Percentiles rank a stretch among this genome's conserved stretches.
Evolutionary conservation across 1,284 basidiomycete species (phyloP).

Genomic region (Salmacisia buchloeana): DNA sequence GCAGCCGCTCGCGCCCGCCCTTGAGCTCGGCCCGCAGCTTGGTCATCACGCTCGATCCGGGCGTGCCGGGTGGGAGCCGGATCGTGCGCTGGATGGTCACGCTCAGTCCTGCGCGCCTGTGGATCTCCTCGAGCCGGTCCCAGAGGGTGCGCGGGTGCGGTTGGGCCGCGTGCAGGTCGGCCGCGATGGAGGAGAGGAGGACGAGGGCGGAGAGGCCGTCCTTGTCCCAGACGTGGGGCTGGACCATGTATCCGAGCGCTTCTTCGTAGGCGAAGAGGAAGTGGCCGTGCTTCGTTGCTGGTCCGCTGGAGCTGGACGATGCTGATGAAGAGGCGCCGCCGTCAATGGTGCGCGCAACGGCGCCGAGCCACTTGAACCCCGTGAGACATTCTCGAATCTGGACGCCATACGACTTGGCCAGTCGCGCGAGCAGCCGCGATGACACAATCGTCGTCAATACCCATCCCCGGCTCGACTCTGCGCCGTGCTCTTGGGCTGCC

Average conservation of each 20-base stretch:
- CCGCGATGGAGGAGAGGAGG: conserved; percentile 31
- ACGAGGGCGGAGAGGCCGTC: conserved; percentile 40
- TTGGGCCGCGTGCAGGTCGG: conserved; percentile 20
- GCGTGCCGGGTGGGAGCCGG: conserved; percentile 29
- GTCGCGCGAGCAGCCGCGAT: conserved; percentile 28
- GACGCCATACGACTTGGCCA: conserved; percentile 26
- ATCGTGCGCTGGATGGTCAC: conserved; percentile 40
- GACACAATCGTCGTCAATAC: conserved; percentile 38
- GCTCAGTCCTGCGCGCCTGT: conserved; percentile 27
- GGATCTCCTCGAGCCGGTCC: conserved; percentile 38
- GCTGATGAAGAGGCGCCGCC: conserved; percentile 11
- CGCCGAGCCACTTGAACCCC: conserved; percentile 45
- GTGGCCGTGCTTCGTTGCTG: conserved; percentile 6
- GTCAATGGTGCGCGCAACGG: conserved; percentile 29
- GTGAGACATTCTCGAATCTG: conserved; percentile 37
- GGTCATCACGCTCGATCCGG: conserved; percentile 34
- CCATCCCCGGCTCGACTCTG: conserved; percentile 17
- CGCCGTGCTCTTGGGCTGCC: conserved; percentile 13
- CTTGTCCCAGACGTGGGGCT: conserved; percentile 38
- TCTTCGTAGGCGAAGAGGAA: conserved; percentile 43
- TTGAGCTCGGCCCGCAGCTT: conserved; percentile 27
- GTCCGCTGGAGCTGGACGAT: neutral
- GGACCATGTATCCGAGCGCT: conserved; percentile 42
- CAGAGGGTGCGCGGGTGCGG: conserved; percentile 26
- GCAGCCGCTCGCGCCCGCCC: conserved; percentile 14